phyloP scores from a whole-genome alignment of 805 yeast species.

The Kazachstania martiniae region DNA sequence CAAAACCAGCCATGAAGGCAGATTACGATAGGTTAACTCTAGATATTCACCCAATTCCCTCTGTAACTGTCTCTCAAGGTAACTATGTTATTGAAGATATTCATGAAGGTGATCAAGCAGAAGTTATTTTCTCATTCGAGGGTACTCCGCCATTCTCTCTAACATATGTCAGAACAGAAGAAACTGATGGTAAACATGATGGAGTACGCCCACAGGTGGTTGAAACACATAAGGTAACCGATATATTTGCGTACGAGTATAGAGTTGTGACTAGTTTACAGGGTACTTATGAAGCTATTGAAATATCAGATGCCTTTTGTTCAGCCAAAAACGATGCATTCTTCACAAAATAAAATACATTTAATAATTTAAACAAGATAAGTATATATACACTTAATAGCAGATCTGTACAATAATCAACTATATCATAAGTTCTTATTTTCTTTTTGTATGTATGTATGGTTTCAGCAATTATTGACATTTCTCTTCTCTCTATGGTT shows the following conservation, averaged over 20 bases:
- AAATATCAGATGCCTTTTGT: slow-evolving; percentile 80
- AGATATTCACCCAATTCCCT: slow-evolving; percentile 47
- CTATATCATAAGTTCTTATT: too few relatives aligned
- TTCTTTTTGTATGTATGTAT: too few relatives aligned
- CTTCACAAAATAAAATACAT: slow-evolving; percentile 10
- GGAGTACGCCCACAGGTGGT: slow-evolving; percentile 46
- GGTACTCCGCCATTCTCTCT: slow-evolving; percentile 89
- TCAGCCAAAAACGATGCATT: slow-evolving; percentile 34
- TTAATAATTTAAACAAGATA: too few relatives aligned
- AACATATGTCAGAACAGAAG: slow-evolving; percentile 68
- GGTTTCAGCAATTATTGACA: too few relatives aligned
- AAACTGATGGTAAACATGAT: slow-evolving; percentile 30
- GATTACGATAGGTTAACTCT: slow-evolving; percentile 28
- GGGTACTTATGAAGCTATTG: slow-evolving; percentile 90
- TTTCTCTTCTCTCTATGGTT: too few relatives aligned
- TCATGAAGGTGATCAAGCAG: slow-evolving; percentile 92
- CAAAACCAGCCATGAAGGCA: slow-evolving; percentile 28
- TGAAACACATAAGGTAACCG: slow-evolving; percentile 44
- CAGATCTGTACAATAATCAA: too few relatives aligned
- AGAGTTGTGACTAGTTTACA: slow-evolving; percentile 70
- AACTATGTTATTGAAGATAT: slow-evolving; percentile 65
- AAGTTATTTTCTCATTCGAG: slow-evolving; percentile 65
- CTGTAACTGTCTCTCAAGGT: slow-evolving; percentile 82
- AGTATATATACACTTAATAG: too few relatives aligned
- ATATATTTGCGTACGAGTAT: slow-evolving; percentile 60